Evolutionary conservation across 768 basidiomycete genomes (phyloP).

Genomic region (Termitomyces bulborhizus): DNA sequence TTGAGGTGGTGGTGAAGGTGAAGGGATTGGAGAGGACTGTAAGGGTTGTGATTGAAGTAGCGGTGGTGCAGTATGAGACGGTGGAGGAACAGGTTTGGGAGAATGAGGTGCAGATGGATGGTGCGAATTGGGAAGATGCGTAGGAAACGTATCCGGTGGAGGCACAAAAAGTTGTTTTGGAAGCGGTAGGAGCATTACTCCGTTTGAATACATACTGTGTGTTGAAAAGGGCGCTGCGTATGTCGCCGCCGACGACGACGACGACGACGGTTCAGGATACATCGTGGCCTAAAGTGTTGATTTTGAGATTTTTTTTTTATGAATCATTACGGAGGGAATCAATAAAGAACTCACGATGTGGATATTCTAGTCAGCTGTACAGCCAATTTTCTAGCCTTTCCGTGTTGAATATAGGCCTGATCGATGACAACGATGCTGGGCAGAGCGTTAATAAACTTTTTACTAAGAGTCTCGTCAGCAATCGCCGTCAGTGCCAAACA

Average conservation of each 20-base stretch:
- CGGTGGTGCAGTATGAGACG: background rate
- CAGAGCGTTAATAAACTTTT: conserved; percentile 5
- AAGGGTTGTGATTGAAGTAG: background rate
- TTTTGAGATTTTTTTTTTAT: background rate
- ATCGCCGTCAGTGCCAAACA: background rate
- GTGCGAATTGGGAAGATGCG: conserved; percentile 5
- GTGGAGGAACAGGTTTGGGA: background rate
- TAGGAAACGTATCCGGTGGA: conserved; percentile 16
- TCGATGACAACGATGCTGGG: conserved; percentile 4
- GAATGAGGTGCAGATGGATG: conserved; percentile 2
- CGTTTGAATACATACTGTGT: conserved; percentile 3
- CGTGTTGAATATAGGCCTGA: background rate
- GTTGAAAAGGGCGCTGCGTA: conserved; percentile 7
- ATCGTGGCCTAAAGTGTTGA: background rate
- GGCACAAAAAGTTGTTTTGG: conserved; percentile 62
- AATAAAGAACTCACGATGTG: background rate
- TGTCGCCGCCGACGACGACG: conserved; percentile 1
- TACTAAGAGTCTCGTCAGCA: background rate
- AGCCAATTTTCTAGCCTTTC: background rate
- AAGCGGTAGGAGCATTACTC: conserved; percentile 38
- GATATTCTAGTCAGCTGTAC: background rate
- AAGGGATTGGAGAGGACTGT: background rate
- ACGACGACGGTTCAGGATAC: conserved; percentile 10
- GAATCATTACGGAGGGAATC: background rate
- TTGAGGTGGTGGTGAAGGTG: background rate